phyloP scores from a whole-genome alignment of 805 yeast genomes.

The Candida glaebosa region DNA sequence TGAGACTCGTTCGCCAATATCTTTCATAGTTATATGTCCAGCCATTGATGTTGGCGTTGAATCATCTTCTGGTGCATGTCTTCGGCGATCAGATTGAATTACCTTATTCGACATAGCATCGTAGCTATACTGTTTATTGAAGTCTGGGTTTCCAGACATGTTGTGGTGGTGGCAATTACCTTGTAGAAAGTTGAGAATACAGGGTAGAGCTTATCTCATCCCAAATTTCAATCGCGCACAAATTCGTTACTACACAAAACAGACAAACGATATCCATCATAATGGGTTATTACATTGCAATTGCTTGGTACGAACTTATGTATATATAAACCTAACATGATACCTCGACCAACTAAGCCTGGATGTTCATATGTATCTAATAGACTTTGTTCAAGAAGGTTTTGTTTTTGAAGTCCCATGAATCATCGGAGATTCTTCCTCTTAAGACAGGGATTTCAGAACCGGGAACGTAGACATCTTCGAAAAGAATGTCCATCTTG shows the following conservation, averaged over 20 bases:
- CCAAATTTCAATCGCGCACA: conserved; percentile 1
- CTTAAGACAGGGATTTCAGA: conserved; percentile 88
- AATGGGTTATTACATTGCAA: background rate
- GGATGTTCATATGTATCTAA: conserved; percentile 22
- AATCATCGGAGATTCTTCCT: conserved; percentile 95
- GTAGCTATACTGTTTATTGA: conserved; percentile 44
- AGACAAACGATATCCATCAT: too few species aligned
- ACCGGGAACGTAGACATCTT: conserved; percentile 95
- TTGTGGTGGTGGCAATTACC: too few species aligned
- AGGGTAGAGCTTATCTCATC: conserved; percentile 1
- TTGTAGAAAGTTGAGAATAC: too few species aligned
- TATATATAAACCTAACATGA: background rate
- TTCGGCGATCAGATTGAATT: conserved; percentile 37
- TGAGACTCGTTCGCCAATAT: conserved; percentile 58
- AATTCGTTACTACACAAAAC: too few species aligned
- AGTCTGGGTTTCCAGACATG: conserved; percentile 8
- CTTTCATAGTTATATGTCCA: conserved; percentile 63
- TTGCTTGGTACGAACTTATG: background rate
- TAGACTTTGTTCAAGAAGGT: conserved; percentile 45
- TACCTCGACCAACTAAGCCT: background rate
- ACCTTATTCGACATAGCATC: conserved; percentile 81
- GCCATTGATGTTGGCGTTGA: conserved; percentile 70
- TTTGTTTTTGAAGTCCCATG: conserved; percentile 72
- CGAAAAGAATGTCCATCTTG: conserved; percentile 88
- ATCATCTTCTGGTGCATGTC: conserved; percentile 41